These are phyloP conservation scores for Rubia occidens DNA, from an alignment of 305 asterid genomes.

Conservation along the genomic window DNA sequence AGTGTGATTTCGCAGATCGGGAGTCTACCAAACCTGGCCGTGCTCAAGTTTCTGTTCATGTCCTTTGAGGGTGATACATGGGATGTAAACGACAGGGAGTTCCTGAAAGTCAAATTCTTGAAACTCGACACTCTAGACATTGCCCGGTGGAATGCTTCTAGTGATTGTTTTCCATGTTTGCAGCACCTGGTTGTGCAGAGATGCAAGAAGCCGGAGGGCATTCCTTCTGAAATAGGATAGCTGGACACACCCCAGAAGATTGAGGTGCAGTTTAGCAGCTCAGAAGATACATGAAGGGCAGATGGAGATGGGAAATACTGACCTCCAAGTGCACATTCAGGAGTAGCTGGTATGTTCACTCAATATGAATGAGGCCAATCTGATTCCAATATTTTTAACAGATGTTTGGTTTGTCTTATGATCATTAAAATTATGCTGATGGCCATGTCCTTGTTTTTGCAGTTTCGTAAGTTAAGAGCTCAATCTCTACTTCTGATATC, in stretches of 20 bases:
- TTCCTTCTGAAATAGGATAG: background rate
- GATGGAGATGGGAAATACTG: background rate
- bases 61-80: background rate
- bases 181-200: background rate
- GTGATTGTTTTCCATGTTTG: background rate
- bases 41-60: background rate
- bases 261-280: background rate
- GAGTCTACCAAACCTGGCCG: background rate
- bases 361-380: too few species aligned
- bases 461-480: too few species aligned
- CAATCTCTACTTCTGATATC: background rate
- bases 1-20: background rate
- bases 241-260: background rate
- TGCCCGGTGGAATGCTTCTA: background rate
- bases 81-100: background rate
- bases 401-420: too few species aligned
- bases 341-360: background rate
- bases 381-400: too few species aligned
- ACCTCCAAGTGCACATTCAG: background rate
- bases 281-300: background rate
- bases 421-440: background rate
- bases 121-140: background rate
- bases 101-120: background rate
- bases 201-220: background rate
- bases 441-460: background rate